These are phyloP conservation scores for Paramyrothecium roridum DNA, from an alignment of 2,329 filamentous ascomycete species.

Conservation along the genomic window DNA sequence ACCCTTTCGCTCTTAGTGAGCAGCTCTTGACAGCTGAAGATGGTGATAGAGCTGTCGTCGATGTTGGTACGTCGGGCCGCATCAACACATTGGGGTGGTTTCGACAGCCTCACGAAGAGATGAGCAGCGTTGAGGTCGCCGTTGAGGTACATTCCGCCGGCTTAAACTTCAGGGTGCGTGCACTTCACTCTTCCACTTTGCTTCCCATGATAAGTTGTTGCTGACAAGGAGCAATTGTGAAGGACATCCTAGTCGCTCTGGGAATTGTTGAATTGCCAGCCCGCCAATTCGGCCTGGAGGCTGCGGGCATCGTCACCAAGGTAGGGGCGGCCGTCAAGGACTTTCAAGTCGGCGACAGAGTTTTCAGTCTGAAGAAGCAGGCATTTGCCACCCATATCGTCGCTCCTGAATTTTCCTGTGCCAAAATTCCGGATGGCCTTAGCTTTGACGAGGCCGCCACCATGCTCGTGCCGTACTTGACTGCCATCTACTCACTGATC, in stretches of 20 bases:
- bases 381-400: conserved; percentile 21
- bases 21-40: conserved; percentile 1
- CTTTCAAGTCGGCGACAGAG: conserved; percentile 27
- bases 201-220: no score
- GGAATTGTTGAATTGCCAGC: conserved; percentile 13
- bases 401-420: conserved; percentile 13
- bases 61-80: conserved; percentile 10
- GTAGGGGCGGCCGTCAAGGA: conserved; percentile 16
- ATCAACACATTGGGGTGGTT: conserved; percentile 17
- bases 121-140: conserved; percentile 21
- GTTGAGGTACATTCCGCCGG: conserved; percentile 27
- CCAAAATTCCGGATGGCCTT: conserved; percentile 28
- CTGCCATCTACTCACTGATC: conserved; percentile 18
- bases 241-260: conserved; percentile 31
- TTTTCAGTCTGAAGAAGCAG: conserved; percentile 16
- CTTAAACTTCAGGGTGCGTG: conserved; percentile 23
- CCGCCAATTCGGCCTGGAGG: conserved; percentile 17
- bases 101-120: not conserved
- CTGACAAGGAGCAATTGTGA: no score
- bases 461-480: conserved; percentile 26
- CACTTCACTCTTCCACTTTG: conserved; percentile 5
- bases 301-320: conserved; percentile 18
- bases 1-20: conserved; percentile 17
- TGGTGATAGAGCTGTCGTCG: conserved; percentile 4
- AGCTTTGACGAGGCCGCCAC: conserved; percentile 28